Base-by-base conservation (phyloP, 176 grass and related monocot species). In the Tuctoria greenei region DNA sequence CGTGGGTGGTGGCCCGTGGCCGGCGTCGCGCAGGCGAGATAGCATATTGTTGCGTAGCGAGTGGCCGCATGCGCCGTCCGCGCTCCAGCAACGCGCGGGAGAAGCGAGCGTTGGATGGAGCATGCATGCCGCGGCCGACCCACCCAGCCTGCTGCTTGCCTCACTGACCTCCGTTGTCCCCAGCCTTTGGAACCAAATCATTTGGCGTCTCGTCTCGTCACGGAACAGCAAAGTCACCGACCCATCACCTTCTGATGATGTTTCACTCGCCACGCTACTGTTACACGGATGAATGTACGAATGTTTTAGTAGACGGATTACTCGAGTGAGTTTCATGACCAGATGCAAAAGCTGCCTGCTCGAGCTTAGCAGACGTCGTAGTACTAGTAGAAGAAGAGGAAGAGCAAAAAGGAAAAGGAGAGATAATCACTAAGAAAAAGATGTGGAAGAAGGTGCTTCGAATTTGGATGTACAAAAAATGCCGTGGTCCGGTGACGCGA, bases 151-250 rank as follows among this genome's bases (percentile, higher is more conserved):
- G 31, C 31, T 1, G 31, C 31, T 31, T 3, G 31, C 31, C 31
- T 31, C 31, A 31, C 31, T 31, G 31, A 31, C 31, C 31, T 7
- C 46, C 17, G 16, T 26, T 20, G 73, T 16, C 23, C 50, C 17
- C 74, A 83, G 80, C 75, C 69, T 83, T 83, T 71, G 73, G 74
- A 61, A n/a, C 54, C 74, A 61, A 61, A 79, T 88, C 75, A 88
- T 83, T 87, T 60, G 61, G 4, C 85, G 66, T 61, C 79, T 72
- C 72, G 45, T 78, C 67, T 11, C 38, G 16, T n/a, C 4, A 46
- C 41, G 10, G 41, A 38, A 17, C 72, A 31, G 23, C 72, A 31
- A 14, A 21, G 35, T 12, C 6, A 63, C 73, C 44, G 50, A 67
- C 68, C 69, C 86, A 79, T 75, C 41, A 88, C 15, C 62, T 31